Percentiles rank a stretch among this genome's conserved stretches.
phyloP scores from a whole-genome alignment of 108 stramenopile genomes.

The Fragilaria radians region DNA sequence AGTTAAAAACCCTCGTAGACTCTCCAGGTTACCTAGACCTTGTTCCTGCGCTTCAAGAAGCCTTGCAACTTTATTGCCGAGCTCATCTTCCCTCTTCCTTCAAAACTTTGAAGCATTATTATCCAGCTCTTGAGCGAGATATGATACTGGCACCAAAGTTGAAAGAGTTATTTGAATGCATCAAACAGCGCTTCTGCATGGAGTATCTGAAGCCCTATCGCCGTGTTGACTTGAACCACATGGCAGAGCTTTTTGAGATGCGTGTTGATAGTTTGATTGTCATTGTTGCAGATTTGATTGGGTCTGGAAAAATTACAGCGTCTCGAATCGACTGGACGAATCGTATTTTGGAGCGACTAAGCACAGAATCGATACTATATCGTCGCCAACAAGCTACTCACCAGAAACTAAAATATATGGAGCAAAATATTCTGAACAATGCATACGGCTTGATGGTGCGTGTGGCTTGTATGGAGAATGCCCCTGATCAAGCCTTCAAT shows the following conservation, averaged over 20 bases:
- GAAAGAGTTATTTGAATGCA: conserved; percentile 23
- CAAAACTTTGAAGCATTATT: conserved; percentile 12
- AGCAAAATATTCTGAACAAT: conserved; percentile 32
- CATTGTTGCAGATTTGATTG: conserved; percentile 29
- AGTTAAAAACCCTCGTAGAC: conserved; percentile 38
- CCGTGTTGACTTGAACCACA: conserved; percentile 41
- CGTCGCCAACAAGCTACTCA: conserved; percentile 7
- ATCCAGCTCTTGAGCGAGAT: conserved; percentile 26
- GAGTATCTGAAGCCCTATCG: conserved; percentile 63
- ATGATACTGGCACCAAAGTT: conserved; percentile 38
- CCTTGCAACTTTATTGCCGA: conserved; percentile 17
- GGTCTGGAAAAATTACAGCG: background rate
- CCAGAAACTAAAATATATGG: conserved; percentile 7
- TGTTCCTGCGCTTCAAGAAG: conserved; percentile 30
- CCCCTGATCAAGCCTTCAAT: background rate
- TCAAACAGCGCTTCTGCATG: conserved; percentile 51
- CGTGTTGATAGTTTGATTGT: conserved; percentile 3
- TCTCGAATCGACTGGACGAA: conserved; percentile 20
- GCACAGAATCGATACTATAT: background rate
- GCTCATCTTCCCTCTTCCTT: conserved; percentile 30
- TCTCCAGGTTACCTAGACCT: conserved; percentile 44
- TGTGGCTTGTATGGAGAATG: conserved; percentile 35
- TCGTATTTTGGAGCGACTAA: background rate
- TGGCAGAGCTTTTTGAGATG: conserved; percentile 42
- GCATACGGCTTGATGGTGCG: conserved; percentile 42